These are phyloP conservation scores for Aureobasidium sp. DNA, from an alignment of 2,329 filamentous ascomycete genomes.

Conservation along the genomic window DNA sequence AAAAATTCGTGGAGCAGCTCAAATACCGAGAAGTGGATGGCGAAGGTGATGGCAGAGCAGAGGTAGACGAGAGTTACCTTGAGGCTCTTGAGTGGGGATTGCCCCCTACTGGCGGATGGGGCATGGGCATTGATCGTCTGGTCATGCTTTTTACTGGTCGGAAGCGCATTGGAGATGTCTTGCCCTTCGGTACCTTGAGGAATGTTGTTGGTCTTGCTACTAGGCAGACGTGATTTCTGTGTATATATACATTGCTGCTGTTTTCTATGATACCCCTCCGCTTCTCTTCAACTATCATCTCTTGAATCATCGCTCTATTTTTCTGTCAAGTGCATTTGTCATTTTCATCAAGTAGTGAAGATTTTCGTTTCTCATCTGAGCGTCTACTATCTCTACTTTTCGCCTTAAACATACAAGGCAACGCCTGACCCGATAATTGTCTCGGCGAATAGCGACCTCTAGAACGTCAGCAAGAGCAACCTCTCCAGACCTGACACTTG, in stretches of 20 bases:
- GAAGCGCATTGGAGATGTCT: constrained; percentile 73
- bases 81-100: constrained; percentile 79
- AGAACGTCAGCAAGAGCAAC: background rate
- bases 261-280: constrained; percentile 5
- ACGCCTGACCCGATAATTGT: background rate
- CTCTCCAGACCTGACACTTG: background rate
- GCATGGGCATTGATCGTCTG: constrained; percentile 82
- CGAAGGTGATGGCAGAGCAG: constrained; percentile 41
- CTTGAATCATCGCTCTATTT: background rate
- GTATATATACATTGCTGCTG: background rate
- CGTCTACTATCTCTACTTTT: background rate
- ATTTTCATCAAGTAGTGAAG: background rate
- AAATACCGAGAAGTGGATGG: constrained; percentile 34
- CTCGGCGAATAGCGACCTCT: background rate
- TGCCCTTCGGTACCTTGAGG: constrained; percentile 81
- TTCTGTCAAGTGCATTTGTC: background rate
- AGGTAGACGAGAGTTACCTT: constrained; percentile 73
- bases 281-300: background rate
- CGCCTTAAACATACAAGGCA: background rate
- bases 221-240: background rate
- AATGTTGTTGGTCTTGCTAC: constrained; percentile 41
- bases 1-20: constrained; percentile 65
- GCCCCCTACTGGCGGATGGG: constrained; percentile 96
- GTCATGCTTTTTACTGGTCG: constrained; percentile 83
- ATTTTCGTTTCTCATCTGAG: background rate